Conservation (phyloP, 768 basidiomycete species). For the Lactifluus subvellereus region DNA sequence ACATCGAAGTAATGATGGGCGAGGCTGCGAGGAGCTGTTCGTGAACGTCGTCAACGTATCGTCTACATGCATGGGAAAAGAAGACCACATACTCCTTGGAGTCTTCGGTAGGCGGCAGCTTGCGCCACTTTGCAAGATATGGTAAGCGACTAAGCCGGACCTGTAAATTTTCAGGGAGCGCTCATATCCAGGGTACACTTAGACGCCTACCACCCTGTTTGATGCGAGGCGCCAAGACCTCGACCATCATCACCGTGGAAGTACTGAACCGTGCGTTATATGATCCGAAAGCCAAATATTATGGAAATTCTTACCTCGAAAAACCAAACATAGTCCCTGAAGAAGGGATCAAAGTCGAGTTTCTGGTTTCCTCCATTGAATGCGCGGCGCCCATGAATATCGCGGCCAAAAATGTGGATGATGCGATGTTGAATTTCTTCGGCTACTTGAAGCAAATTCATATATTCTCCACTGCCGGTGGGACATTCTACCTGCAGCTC, state of each 20-base stretch:
- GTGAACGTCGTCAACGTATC: constrained; percentile 12
- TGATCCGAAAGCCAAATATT: not conserved
- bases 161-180: constrained; percentile 32
- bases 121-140: constrained; percentile 85
- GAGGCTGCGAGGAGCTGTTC: constrained; percentile 74
- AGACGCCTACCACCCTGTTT: constrained; percentile 84
- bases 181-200: not conserved
- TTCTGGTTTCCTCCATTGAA: constrained; percentile 87
- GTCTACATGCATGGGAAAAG: not conserved
- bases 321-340: constrained; percentile 96
- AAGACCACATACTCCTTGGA: constrained; percentile 67
- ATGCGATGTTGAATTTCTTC: constrained; percentile 99
- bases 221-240: constrained; percentile 95
- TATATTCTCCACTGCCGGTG: constrained; percentile 93
- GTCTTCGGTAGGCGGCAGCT: constrained; percentile 90
- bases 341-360: constrained; percentile 88
- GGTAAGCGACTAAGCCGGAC: constrained; percentile 87
- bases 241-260: constrained; percentile 93
- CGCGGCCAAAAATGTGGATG: constrained; percentile 96
- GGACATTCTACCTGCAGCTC: constrained; percentile 94
- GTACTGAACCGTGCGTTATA: constrained; percentile 45
- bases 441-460: constrained; percentile 90
- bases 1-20: constrained; percentile 95
- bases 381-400: constrained; percentile 78
- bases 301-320: constrained; percentile 57